Evolutionary conservation across 2,329 filamentous ascomycete species (phyloP), one percentile per base, ranked within the genome.

Genomic region (Calonectria henricotiae): DNA sequence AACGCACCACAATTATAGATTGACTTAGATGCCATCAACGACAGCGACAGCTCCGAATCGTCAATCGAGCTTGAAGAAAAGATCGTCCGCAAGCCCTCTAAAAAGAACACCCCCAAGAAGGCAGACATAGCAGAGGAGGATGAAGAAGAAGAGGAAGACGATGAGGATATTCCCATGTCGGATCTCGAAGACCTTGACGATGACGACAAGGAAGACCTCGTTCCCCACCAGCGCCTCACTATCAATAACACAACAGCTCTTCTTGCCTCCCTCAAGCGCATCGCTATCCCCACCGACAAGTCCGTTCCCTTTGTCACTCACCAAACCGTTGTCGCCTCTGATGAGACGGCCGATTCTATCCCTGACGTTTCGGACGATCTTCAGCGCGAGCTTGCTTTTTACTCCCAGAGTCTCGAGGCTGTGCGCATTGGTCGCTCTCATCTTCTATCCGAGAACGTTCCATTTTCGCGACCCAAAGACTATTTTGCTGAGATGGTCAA

Each of bases 401-500:
- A 98, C 87, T 91, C 93, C 77, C 95, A 98, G 85, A 93, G 93
- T 58, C 89, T 97, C 44, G 91, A 93, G 41, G 94, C 94, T 1
- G 94, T 92, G 4, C 89, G 91, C 74, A 85, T 90, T 70, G 96
- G 90, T 2, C 92, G 96, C 67, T 82, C 85, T n/a, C 85, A 91
- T 71, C 88, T 99, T 27, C 92, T 93, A 80, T 91, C 92, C 73
- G 96, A 98, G 82, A 92, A 92, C 9, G 89, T 96, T 0, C 90
- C 93, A 7, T 99, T 99, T 84, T 92, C 94, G 32, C 90, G 96
- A 11, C 96, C 96, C 4, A 92, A 90, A 67, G 96, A 99, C 85
- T 99, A 97, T 85, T 99, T 99, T 78, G 96, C 96, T 51, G 96
- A 99, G 87, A 99, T 98, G 95, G 92, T 98, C 79, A 98, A 98